phyloP scores from a whole-genome alignment of 2,329 filamentous ascomycete genomes.

The Trichophyton simii region DNA sequence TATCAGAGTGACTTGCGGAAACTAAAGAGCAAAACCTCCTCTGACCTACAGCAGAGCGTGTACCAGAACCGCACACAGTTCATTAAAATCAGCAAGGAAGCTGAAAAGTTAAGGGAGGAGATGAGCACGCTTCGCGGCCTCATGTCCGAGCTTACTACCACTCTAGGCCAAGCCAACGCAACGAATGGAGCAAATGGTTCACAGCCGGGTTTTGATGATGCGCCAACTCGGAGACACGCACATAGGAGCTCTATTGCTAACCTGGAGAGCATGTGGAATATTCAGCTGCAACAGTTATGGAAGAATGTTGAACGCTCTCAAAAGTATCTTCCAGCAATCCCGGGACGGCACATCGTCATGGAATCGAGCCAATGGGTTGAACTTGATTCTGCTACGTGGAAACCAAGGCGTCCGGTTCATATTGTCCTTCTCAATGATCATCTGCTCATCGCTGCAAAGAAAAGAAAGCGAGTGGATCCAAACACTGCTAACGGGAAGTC shows the following conservation, averaged over 20 bases:
- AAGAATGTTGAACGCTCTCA: slow-evolving; percentile 97
- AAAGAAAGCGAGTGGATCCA: slow-evolving; percentile 77
- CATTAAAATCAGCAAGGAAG: slow-evolving; percentile 98
- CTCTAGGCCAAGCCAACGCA: slow-evolving; percentile 37
- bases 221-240: slow-evolving; percentile 44
- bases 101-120: slow-evolving; percentile 90
- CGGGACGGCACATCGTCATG: slow-evolving; percentile 85
- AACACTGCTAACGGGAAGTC: slow-evolving; percentile 32
- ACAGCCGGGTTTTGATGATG: slow-evolving; percentile 41
- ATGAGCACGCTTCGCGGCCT: slow-evolving; percentile 83
- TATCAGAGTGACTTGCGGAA: slow-evolving; percentile 66
- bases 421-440: slow-evolving; percentile 92
- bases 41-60: slow-evolving; percentile 85
- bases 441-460: slow-evolving; percentile 75
- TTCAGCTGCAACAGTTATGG: slow-evolving; percentile 68
- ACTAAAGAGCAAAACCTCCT: slow-evolving; percentile 63
- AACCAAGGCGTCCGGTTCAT: slow-evolving; percentile 76
- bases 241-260: slow-evolving; percentile 83
- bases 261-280: slow-evolving; percentile 55
- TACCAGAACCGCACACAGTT: slow-evolving; percentile 97
- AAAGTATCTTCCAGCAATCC: slow-evolving; percentile 82
- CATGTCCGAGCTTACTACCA: slow-evolving; percentile 82
- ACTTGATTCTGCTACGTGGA: slow-evolving; percentile 94
- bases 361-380: slow-evolving; percentile 93
- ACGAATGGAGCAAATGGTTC: slow-evolving; percentile 38